Evolutionary conservation across 805 yeast genomes (phyloP).

Genomic region (Nakazawaea ishiwadae): DNA sequence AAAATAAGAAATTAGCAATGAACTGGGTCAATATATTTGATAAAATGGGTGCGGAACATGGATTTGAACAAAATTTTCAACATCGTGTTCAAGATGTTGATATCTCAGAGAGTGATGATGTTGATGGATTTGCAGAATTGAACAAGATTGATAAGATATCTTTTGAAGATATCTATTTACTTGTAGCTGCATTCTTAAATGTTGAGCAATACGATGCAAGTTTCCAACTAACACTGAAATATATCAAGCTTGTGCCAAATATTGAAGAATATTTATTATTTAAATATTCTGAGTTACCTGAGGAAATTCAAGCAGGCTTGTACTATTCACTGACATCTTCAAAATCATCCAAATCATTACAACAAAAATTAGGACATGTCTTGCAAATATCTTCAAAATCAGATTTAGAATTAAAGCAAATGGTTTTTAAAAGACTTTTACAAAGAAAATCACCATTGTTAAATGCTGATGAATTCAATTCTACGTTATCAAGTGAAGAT

Average conservation of each 20-base stretch:
- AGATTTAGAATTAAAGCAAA: slow-evolving; percentile 11
- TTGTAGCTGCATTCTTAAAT: slow-evolving; percentile 3
- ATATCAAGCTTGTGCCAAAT: slow-evolving; percentile 1
- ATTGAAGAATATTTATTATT: slow-evolving; percentile 3
- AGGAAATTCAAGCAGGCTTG: slow-evolving; percentile 5
- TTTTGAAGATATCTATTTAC: slow-evolving; percentile 6
- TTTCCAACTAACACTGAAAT: slow-evolving; percentile 4
- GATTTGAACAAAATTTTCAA: slow-evolving; percentile 6
- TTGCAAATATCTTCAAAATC: slow-evolving; percentile 4
- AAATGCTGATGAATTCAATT: background rate
- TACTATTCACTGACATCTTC: background rate
- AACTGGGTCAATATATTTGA: slow-evolving; percentile 6
- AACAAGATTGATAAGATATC: slow-evolving; percentile 2
- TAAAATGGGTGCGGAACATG: slow-evolving; percentile 4
- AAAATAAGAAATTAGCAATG: background rate
- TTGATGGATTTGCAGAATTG: slow-evolving; percentile 3
- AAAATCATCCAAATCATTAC: background rate
- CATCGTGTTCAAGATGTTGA: background rate
- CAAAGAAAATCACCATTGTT: slow-evolving; percentile 10
- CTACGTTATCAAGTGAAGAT: slow-evolving; percentile 4
- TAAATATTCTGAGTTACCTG: slow-evolving; percentile 4
- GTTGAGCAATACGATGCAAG: slow-evolving; percentile 2
- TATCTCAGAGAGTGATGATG: background rate
- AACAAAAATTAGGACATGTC: background rate
- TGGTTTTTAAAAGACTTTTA: slow-evolving; percentile 7